A percentile compares a stretch with the other conserved stretches of the same genome.
These are phyloP conservation scores for Parachaetomium inaequale DNA, from an alignment of 495 filamentous ascomycete species.

Conservation along the genomic window DNA sequence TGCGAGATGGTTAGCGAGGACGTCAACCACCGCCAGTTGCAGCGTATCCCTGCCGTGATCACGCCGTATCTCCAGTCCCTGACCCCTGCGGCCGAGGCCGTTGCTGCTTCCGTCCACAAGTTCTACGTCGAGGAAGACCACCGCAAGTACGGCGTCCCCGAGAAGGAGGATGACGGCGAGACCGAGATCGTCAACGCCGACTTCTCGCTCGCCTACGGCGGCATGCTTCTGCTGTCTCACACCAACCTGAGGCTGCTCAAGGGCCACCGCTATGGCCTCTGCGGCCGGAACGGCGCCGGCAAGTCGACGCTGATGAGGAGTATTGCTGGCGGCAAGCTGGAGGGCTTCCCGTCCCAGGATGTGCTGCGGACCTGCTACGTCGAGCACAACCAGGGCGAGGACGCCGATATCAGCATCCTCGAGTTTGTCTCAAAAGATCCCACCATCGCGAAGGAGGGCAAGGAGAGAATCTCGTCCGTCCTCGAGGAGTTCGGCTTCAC, in stretches of 20 bases:
- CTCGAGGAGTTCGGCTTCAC: slow-evolving; percentile 92
- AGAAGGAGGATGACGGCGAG: slow-evolving; percentile 77
- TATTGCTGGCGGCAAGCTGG: slow-evolving; percentile 91
- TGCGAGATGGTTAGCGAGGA: slow-evolving; percentile 85
- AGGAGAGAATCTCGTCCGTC: slow-evolving; percentile 75
- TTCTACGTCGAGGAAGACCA: slow-evolving; percentile 78
- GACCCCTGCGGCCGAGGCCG: slow-evolving; percentile 55
- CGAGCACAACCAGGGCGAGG: slow-evolving; percentile 97
- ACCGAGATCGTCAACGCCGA: slow-evolving; percentile 96
- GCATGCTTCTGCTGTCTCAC: slow-evolving; percentile 95
- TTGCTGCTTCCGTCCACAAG: slow-evolving; percentile 62
- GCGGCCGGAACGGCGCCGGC: slow-evolving; percentile 92
- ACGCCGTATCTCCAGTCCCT: slow-evolving; percentile 72
- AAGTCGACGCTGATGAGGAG: slow-evolving; percentile 98
- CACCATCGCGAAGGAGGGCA: slow-evolving; percentile 65
- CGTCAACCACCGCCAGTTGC: slow-evolving; percentile 74
- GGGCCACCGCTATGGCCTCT: slow-evolving; percentile 95
- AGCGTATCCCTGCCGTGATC: slow-evolving; percentile 63
- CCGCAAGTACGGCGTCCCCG: slow-evolving; percentile 79
- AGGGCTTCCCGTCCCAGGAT: slow-evolving; percentile 91
- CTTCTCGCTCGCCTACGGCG: slow-evolving; percentile 96
- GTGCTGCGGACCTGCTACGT: slow-evolving; percentile 95
- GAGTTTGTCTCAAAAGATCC: slow-evolving; percentile 88
- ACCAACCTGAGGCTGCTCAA: slow-evolving; percentile 92
- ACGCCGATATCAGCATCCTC: slow-evolving; percentile 90